Base-by-base conservation (phyloP, 805 yeast species). In the Yamadazyma philogaea region DNA sequence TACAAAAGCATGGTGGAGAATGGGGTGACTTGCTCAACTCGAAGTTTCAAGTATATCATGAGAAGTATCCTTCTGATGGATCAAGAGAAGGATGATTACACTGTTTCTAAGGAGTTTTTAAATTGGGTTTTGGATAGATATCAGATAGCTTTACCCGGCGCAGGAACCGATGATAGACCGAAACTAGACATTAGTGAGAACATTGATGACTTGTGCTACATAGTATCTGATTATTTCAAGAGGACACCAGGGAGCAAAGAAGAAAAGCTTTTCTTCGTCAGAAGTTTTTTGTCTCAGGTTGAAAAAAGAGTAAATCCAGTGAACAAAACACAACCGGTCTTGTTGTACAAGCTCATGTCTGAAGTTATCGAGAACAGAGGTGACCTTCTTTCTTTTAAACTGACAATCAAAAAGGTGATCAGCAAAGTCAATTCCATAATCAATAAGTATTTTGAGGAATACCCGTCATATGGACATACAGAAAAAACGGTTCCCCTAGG, bases 1-100 rank as follows among this genome's bases (percentile, higher is more conserved):
- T 68, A 67, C 45, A 57, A 61, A 34, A 56, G 57, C 18, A 66
- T 70, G 73, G 66, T 58, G 3, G 48, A 50, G 3, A 42, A 39
- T 6, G 55, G 58, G 12, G 46, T 66, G 6, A 39, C 43, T 4
- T 49, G 62, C 6, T 44, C 66, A 3, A 48, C 66, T 0, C 50
- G 53, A 28, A 60, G 69, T 0, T 68, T 68, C 44, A 52, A 53
- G 18, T 56, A 50, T 46, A 50, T 68, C 43, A 55, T 67, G 53
- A 47, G 51, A 39, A 61, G 72, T 5, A 54, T 66, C 27, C 18
- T 57, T 1, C 40, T 36, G 22, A 21, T 57, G 28, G 62, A 56
- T 40, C 30, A 38, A 27, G 28, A 42, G 7, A 47, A 48, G 4
- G 40, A 44, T 2, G 50, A 45, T 11, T 54, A 38, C 34, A 34